A percentile compares a stretch with the other conserved stretches of the same genome.
These are phyloP conservation scores for Candida tetrigidarum DNA, from an alignment of 1,139 yeast species.

Conservation along the genomic window DNA sequence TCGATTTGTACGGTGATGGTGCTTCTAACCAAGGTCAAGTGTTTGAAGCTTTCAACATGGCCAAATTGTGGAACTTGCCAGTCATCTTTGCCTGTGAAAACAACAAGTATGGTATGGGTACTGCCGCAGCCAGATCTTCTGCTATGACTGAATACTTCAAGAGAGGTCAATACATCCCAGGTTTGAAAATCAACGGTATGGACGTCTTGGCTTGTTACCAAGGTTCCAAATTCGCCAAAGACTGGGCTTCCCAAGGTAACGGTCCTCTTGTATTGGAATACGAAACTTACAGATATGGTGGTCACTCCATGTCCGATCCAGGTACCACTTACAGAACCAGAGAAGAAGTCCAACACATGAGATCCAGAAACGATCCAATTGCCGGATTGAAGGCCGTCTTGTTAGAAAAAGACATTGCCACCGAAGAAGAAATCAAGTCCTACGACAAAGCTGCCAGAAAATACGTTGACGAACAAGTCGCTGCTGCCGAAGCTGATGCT, in stretches of 20 bases:
- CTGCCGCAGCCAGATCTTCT: constrained; percentile 94
- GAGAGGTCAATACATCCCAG: constrained; percentile 99
- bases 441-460: constrained; percentile 97
- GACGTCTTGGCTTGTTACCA: constrained; percentile 94
- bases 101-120: constrained; percentile 99
- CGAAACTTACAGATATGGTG: constrained; percentile 99
- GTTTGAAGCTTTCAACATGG: constrained; percentile 97
- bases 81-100: constrained; percentile 95
- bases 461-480: constrained; percentile 92
- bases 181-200: constrained; percentile 98
- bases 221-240: constrained; percentile 96
- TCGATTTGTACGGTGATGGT: constrained; percentile 97
- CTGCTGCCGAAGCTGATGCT: constrained; percentile 90
- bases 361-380: constrained; percentile 97
- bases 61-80: constrained; percentile 97
- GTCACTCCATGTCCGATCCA: constrained; percentile 99
- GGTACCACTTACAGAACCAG: constrained; percentile 99
- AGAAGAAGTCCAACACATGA: constrained; percentile 99
- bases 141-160: constrained; percentile 97
- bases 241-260: constrained; percentile 91
- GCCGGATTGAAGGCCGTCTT: constrained; percentile 91
- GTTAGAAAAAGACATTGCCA: constrained; percentile 80
- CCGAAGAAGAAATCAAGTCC: constrained; percentile 92
- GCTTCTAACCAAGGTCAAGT: constrained; percentile 99
- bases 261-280: constrained; percentile 97